Evolutionary conservation across 352 stramenopile species (phyloP).

Genomic region (Proteromonas lacertae): DNA sequence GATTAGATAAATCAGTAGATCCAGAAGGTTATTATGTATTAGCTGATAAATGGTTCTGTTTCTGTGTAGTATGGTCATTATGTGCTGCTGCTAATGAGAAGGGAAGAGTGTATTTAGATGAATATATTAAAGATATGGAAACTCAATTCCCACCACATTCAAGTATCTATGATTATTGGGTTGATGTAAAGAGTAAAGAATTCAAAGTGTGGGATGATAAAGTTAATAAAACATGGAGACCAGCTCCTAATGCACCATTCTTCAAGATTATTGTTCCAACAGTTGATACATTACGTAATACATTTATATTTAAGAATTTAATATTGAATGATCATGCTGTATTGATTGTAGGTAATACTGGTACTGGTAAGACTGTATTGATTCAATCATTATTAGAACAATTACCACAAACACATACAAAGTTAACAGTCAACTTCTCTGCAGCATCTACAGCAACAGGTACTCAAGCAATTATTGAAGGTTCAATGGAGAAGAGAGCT

Average conservation of each 20-base stretch:
- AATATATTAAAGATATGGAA: slow-evolving; percentile 51
- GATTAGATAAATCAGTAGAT: neutral
- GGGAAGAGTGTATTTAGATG: slow-evolving; percentile 32
- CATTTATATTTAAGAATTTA: slow-evolving; percentile 43
- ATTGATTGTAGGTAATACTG: slow-evolving; percentile 48
- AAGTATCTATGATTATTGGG: slow-evolving; percentile 59
- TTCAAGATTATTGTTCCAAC: slow-evolving; percentile 35
- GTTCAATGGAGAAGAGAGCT: slow-evolving; percentile 58
- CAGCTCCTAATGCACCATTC: slow-evolving; percentile 11
- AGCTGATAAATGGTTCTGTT: slow-evolving; percentile 30
- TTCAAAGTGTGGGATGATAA: slow-evolving; percentile 13
- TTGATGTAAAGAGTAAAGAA: slow-evolving; percentile 25
- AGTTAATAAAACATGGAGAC: slow-evolving; percentile 11
- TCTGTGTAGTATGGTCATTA: slow-evolving; percentile 53
- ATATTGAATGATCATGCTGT: slow-evolving; percentile 29
- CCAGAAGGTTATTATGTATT: slow-evolving; percentile 2
- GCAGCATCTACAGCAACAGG: slow-evolving; percentile 45
- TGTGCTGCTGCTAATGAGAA: slow-evolving; percentile 48
- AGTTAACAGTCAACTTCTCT: slow-evolving; percentile 34
- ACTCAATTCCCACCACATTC: slow-evolving; percentile 49
- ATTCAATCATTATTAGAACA: slow-evolving; percentile 38
- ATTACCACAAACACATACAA: slow-evolving; percentile 3
- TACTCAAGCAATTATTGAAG: slow-evolving; percentile 49
- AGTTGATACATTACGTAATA: slow-evolving; percentile 42
- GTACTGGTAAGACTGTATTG: slow-evolving; percentile 69